Evolutionary conservation across 257 asterid genomes (phyloP).

Genomic region (Solanum chaucha): DNA sequence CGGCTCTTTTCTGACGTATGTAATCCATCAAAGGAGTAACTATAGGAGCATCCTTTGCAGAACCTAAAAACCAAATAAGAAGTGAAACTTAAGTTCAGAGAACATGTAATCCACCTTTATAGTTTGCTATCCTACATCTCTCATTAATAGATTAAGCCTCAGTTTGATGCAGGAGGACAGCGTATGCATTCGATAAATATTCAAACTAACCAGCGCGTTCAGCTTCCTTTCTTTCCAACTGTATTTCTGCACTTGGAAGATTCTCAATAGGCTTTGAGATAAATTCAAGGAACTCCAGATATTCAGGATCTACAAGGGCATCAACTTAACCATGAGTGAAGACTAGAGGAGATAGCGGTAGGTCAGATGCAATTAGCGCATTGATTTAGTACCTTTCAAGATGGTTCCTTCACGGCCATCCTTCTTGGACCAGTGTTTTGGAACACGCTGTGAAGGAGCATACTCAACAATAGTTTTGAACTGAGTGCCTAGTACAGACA

Average conservation of each 20-base stretch:
- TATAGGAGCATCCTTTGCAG: conserved; percentile 63
- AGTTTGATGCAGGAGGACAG: not conserved
- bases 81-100: conserved; percentile 6
- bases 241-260: conserved; percentile 99
- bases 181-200: not conserved
- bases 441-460: conserved; percentile 96
- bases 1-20: conserved; percentile 95
- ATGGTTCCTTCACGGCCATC: conserved; percentile 97
- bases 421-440: conserved; percentile 78
- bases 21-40: conserved; percentile 93
- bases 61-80: conserved; percentile 42
- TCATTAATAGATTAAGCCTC: not conserved
- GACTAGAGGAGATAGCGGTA: conserved; percentile 9
- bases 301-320: conserved; percentile 87
- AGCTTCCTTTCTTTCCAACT: conserved; percentile 96
- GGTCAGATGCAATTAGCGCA: conserved; percentile 13
- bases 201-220: conserved; percentile 76
- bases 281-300: conserved; percentile 95
- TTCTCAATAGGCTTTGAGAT: conserved; percentile 86
- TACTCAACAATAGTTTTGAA: conserved; percentile 80
- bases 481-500: conserved; percentile 61
- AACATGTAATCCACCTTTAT: not conserved
- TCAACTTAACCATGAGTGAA: conserved; percentile 21
- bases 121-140: not conserved
- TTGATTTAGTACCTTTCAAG: conserved; percentile 52